phyloP scores from a whole-genome alignment of 2,329 filamentous ascomycete genomes.

The Juglanconis oblonga region DNA sequence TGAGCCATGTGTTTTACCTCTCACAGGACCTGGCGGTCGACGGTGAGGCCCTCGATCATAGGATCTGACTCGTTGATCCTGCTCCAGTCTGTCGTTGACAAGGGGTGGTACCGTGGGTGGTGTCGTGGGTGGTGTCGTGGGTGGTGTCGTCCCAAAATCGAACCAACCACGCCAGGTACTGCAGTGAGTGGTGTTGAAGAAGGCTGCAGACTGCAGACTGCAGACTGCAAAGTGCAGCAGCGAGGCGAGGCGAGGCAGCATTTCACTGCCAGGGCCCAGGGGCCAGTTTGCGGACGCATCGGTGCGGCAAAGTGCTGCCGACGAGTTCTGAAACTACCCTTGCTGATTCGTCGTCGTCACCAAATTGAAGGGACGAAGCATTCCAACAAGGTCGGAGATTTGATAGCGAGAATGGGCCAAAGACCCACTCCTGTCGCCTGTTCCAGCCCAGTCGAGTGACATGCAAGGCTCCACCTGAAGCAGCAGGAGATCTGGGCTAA shows the following conservation, averaged over 20 bases:
- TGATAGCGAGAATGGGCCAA: neutral
- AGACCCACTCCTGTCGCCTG: neutral
- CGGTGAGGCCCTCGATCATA: neutral
- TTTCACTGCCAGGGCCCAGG: neutral
- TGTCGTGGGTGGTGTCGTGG: too few species aligned
- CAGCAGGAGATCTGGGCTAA: too few species aligned
- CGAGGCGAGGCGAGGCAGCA: too few species aligned
- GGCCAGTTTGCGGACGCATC: neutral
- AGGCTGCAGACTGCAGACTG: too few species aligned
- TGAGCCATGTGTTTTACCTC: neutral
- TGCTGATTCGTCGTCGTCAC: neutral
- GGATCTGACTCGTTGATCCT: conserved; percentile 6
- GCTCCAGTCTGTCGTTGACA: neutral
- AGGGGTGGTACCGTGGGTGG: neutral
- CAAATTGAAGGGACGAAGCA: conserved; percentile 5
- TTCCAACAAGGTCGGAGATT: conserved; percentile 1
- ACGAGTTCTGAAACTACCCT: neutral
- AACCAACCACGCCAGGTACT: too few species aligned
- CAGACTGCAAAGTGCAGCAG: too few species aligned
- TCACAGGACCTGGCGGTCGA: neutral
- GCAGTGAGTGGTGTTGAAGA: too few species aligned
- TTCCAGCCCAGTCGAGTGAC: neutral
- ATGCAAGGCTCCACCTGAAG: neutral
- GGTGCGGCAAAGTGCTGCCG: neutral
- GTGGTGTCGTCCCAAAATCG: too few species aligned